These are phyloP conservation scores for Saccharomycopsis oosterbeekiorum DNA, from an alignment of 805 yeast genomes.

Conservation along the genomic window DNA sequence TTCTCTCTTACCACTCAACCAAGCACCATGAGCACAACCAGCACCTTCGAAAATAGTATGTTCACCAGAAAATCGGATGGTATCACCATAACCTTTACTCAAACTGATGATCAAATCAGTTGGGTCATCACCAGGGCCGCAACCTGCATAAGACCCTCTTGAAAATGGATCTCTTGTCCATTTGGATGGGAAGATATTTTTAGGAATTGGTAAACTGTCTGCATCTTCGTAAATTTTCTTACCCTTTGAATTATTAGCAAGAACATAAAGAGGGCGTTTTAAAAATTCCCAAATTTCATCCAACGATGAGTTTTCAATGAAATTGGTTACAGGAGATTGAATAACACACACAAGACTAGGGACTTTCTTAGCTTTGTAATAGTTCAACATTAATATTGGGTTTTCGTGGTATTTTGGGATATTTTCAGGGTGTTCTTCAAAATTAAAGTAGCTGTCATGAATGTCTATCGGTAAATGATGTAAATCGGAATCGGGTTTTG, in stretches of 20 bases:
- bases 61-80: constrained; percentile 80
- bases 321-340: constrained; percentile 65
- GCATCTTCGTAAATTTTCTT: constrained; percentile 19
- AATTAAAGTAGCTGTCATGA: constrained; percentile 18
- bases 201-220: constrained; percentile 28
- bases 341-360: constrained; percentile 57
- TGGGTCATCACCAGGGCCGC: constrained; percentile 61
- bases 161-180: constrained; percentile 80
- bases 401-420: constrained; percentile 41
- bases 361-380: constrained; percentile 35
- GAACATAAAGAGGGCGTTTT: constrained; percentile 39
- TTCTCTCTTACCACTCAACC: constrained; percentile 61
- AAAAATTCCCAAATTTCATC: constrained; percentile 47
- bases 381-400: constrained; percentile 56
- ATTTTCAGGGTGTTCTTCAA: constrained; percentile 17
- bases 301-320: constrained; percentile 32
- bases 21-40: constrained; percentile 91
- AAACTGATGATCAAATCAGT: constrained; percentile 51
- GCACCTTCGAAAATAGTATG: constrained; percentile 80
- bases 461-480: constrained; percentile 8
- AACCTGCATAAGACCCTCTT: constrained; percentile 75
- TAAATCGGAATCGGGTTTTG: constrained; percentile 9
- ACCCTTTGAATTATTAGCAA: constrained; percentile 21
- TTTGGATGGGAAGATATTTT: constrained; percentile 39
- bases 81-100: constrained; percentile 42